Conservation (phyloP, 106 monocot genomes). For the Alisma plantagoaquatica region DNA sequence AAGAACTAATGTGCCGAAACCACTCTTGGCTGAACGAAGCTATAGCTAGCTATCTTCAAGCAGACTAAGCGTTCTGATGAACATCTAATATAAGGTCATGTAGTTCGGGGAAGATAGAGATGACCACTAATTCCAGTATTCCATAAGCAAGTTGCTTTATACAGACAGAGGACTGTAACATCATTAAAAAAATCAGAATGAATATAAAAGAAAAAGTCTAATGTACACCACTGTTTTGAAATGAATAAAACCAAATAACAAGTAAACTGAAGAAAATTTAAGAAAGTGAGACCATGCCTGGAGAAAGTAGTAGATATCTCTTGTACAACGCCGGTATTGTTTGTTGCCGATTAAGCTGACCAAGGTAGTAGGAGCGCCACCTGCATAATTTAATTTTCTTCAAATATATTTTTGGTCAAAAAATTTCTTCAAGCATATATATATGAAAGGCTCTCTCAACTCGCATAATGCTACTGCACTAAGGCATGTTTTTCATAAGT, state of each 20-base stretch:
- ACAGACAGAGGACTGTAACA: constrained; percentile 68
- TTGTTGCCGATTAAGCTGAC: constrained; percentile 80
- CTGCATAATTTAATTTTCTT: too few species aligned
- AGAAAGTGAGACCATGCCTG: constrained; percentile 32
- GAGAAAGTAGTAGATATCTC: constrained; percentile 86
- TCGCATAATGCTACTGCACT: too few species aligned
- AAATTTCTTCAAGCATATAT: too few species aligned
- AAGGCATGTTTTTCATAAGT: too few species aligned
- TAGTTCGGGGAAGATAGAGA: constrained; percentile 79
- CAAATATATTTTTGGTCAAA: too few species aligned
- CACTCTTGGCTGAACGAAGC: too few species aligned
- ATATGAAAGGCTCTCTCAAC: background rate
- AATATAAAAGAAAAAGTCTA: background rate
- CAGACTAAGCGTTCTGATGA: constrained; percentile 35
- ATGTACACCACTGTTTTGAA: too few species aligned
- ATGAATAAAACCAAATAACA: too few species aligned
- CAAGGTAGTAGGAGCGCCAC: constrained; percentile 79
- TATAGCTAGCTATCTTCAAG: too few species aligned
- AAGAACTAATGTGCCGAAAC: too few species aligned
- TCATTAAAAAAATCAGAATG: background rate
- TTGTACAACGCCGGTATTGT: constrained; percentile 56
- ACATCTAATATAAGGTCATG: constrained; percentile 49
- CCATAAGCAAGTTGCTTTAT: constrained; percentile 83
- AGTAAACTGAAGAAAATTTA: background rate
- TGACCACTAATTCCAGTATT: constrained; percentile 57